phyloP scores from a whole-genome alignment of 2,329 filamentous ascomycete species.

The Pseudonectria foliicola region DNA sequence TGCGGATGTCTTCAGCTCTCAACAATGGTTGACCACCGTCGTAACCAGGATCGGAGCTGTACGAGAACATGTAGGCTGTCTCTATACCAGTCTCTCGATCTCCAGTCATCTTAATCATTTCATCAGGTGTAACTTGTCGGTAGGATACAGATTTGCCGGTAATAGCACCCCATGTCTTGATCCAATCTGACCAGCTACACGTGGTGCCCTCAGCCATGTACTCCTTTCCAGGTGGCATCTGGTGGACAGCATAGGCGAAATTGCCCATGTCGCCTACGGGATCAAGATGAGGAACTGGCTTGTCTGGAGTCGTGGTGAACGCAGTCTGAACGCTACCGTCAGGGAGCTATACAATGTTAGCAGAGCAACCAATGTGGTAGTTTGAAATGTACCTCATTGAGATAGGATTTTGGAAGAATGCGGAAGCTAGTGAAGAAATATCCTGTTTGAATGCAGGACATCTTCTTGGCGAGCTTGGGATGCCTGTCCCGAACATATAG shows the following conservation, averaged over 20 bases:
- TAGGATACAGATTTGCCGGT: slow-evolving; percentile 30
- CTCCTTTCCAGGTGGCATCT: slow-evolving; percentile 40
- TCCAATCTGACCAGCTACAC: slow-evolving; percentile 40
- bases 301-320: slow-evolving; percentile 35
- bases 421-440: slow-evolving; percentile 42
- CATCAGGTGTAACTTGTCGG: slow-evolving; percentile 31
- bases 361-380: accelerated
- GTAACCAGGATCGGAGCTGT: slow-evolving; percentile 41
- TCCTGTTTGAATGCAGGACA: slow-evolving; percentile 44
- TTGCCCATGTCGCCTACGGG: slow-evolving; percentile 40
- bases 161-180: slow-evolving; percentile 33
- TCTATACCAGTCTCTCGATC: slow-evolving; percentile 38
- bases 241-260: slow-evolving; percentile 41
- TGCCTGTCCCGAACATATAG: slow-evolving; percentile 36
- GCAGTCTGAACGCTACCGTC: slow-evolving; percentile 40
- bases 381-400: slow-evolving; percentile 32
- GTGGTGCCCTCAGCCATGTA: slow-evolving; percentile 42
- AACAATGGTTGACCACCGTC: slow-evolving; percentile 38
- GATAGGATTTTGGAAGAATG: slow-evolving; percentile 38
- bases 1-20: slow-evolving; percentile 35
- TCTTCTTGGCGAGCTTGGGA: slow-evolving; percentile 39
- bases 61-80: slow-evolving; percentile 39
- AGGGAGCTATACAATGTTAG: slow-evolving; percentile 18
- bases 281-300: slow-evolving; percentile 36
- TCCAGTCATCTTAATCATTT: slow-evolving; percentile 30